Evolutionary conservation across 208 protist species (phyloP).

Genomic region (Crithidia mellificae): DNA sequence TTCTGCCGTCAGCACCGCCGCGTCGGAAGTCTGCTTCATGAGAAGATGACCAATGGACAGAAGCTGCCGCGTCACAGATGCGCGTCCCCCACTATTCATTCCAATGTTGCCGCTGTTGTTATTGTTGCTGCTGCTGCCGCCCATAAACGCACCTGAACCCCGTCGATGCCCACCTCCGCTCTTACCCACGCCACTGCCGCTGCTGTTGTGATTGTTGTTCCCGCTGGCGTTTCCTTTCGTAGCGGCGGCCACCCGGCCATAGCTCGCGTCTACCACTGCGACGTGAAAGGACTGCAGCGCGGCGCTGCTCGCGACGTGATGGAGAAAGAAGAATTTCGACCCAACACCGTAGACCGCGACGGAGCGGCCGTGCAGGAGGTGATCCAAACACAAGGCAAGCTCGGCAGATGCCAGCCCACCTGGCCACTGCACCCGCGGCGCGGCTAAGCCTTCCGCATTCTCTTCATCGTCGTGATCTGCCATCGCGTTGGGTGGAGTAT

Average conservation of each 20-base stretch:
- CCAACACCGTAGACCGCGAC: conserved; percentile 77
- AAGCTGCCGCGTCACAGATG: conserved; percentile 4
- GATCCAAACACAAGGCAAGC: conserved; percentile 65
- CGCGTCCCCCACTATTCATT: no score
- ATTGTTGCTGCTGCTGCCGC: no score
- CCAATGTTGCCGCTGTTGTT: no score
- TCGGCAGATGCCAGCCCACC: conserved; percentile 55
- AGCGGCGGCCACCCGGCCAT: conserved; percentile 4
- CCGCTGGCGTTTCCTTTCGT: neutral
- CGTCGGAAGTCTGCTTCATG: neutral
- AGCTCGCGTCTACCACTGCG: conserved; percentile 51
- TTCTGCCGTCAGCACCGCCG: neutral
- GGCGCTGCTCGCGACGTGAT: conserved; percentile 64
- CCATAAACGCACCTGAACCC: no score
- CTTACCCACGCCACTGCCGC: neutral
- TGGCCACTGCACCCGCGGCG: conserved; percentile 44
- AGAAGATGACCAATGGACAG: neutral
- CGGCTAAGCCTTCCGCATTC: neutral
- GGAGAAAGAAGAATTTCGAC: conserved; percentile 82
- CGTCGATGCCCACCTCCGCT: neutral
- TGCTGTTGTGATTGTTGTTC: conserved; percentile 20
- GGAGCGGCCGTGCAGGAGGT: conserved; percentile 73
- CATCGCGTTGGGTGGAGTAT: no score
- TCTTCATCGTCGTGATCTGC: no score
- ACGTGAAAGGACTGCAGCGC: conserved; percentile 42